Evolutionary conservation across 257 asterid genomes (phyloP), one percentile per base, ranked within the genome.

Genomic region (Nicotiana tabacum): DNA sequence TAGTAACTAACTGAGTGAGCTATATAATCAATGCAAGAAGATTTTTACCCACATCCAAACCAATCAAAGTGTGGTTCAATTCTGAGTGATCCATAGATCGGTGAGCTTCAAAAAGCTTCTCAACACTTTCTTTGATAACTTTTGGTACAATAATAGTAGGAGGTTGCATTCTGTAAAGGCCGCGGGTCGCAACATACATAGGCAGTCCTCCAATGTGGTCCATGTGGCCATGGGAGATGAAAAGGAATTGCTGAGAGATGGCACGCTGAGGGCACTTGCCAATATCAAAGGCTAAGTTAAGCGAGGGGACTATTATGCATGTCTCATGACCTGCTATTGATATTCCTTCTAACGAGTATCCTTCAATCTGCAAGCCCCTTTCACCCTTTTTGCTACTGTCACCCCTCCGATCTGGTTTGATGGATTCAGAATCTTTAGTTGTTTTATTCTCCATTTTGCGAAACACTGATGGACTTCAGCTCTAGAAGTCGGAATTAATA

Each of bases 161-260:
- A 24, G 98, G 94, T 8, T 86, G 86, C 98, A 94, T 91, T 84
- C 91, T 84, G 82, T 94, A 93, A 74, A 94, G 88, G 60, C 97
- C 97, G 48, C 99, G 98, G 0, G 98, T 93, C 0, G 98, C 99
- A 87, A 96, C 99, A 82, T 92, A 93, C 98, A 96, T 94, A 10
- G 99, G 99, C 37, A 96, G 84, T 39, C 99, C 97, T 83, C 98
- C 99, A 62, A 93, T 94, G 86, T 96, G 98, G 89, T 96, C 98
- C 99, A 96, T 96, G 89, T 94, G 99, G 84, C 98, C 99, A 85
- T 94, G 99, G 62, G 99, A 96, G 88, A 96, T 96, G 92, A 94
- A 92, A 92, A 96, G 90, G 85, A 92, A 96, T 87, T 96, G 91
- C 11, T 96, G 98, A 43, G 98, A 90, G 85, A 96, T 87, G 83